These are phyloP conservation scores for Sesbania bispinosa DNA, from an alignment of 306 rosid genomes.

Conservation along the genomic window DNA sequence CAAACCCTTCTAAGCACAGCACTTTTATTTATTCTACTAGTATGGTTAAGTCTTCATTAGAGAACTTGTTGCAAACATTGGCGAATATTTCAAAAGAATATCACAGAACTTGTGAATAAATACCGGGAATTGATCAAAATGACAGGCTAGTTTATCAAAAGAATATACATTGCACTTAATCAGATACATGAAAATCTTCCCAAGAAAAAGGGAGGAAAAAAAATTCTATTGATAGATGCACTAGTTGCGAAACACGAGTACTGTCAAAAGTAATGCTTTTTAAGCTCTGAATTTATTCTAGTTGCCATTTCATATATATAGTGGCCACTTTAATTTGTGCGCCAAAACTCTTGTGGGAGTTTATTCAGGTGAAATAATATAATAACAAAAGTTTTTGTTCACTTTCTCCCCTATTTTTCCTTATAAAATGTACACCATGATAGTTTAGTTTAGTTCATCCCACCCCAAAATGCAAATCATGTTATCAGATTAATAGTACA, in stretches of 20 bases:
- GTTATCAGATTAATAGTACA: too few relatives aligned
- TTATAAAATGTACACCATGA: not conserved
- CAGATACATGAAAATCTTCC: constrained; percentile 6
- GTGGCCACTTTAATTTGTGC: constrained; percentile 10
- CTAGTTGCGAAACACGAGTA: not conserved
- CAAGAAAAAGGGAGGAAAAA: not conserved
- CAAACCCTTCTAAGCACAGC: not conserved
- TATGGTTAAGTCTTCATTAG: not conserved
- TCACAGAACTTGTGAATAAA: not conserved
- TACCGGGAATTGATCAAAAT: constrained; percentile 15
- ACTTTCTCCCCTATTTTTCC: not conserved
- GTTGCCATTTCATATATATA: constrained; percentile 13
- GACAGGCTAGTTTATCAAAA: constrained; percentile 4
- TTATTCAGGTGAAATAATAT: too few relatives aligned
- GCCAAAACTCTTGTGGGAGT: too few relatives aligned
- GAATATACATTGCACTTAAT: constrained; percentile 15
- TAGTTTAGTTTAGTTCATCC: too few relatives aligned
- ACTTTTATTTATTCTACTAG: too few relatives aligned
- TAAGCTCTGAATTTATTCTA: constrained; percentile 17
- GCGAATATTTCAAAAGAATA: too few relatives aligned
- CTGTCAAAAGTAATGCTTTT: constrained; percentile 9
- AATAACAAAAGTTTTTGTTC: too few relatives aligned
- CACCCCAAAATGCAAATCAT: not conserved
- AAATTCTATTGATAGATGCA: not conserved
- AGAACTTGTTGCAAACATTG: not conserved